Evolutionary conservation across 1,284 basidiomycete genomes (phyloP).

Genomic region (Ceratobasidium sp.): DNA sequence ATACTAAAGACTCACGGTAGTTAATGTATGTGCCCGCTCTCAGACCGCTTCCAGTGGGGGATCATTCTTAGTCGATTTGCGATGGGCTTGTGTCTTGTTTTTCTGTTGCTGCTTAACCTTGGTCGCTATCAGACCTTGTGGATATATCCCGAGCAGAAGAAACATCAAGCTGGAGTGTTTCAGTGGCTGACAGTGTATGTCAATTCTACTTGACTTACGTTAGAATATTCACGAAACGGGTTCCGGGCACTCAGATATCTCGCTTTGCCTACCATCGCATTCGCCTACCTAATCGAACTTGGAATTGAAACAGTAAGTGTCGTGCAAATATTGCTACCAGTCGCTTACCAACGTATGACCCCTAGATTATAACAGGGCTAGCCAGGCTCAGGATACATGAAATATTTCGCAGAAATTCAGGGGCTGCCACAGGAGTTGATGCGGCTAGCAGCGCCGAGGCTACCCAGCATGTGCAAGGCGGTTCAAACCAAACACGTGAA

Average conservation of each 20-base stretch:
- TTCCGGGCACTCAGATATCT: background rate
- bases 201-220: background rate
- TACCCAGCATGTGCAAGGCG: too few species aligned
- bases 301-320: background rate
- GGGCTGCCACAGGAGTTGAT: too few species aligned
- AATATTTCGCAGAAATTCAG: too few species aligned
- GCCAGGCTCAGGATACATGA: too few species aligned
- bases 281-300: constrained; percentile 2
- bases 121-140: background rate
- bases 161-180: background rate
- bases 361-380: too few species aligned
- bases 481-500: too few species aligned
- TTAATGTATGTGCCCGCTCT: background rate
- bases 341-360: too few species aligned
- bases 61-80: background rate
- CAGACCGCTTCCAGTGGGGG: background rate
- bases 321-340: too few species aligned
- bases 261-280: background rate
- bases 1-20: background rate
- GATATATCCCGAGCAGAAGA: background rate
- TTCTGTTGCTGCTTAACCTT: background rate
- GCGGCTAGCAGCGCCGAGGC: too few species aligned
- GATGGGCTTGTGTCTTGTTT: background rate
- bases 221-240: background rate
- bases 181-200: background rate